Base-by-base conservation (phyloP, 306 rosid genomes). In the apple (Malus domestica) region DNA sequence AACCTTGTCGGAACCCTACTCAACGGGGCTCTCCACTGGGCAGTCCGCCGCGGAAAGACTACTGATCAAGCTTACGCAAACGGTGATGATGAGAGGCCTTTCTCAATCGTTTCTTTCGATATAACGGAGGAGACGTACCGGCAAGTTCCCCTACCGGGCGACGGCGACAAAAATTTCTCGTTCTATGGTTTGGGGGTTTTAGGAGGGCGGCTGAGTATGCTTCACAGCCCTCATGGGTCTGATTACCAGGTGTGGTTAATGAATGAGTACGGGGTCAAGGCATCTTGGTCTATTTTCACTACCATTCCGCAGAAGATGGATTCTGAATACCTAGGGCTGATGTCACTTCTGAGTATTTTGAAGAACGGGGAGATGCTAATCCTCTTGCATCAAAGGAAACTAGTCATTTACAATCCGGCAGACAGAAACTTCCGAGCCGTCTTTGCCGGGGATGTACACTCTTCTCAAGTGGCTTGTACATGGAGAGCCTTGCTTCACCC, bases 281-380 rank as follows among this genome's bases (percentile, higher is more conserved):
- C 61, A 1, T 74, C 78, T 25, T 74, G 78, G 78, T 59, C 70
- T 9, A 35, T 74, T 10, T 74, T 61, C 70, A 45, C 70, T 10
- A 74, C 78, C 70, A 62, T 74, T 67, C 70, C 78, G 10, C 78
- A 45, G 60, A 74, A 62, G 60, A 44, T 74, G 78, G 78, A 74
- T 6, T 61, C 78, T 19, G 78, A 74, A 7, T 61, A 44, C 61
- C 6, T 74, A 18, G 78, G 78, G 8, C 32, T 74, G 70, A 74
- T 74, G 70, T 74, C 78, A 32, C 70, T 74, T 29, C 4, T 74
- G 22, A 15, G 60, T 22, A 49, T 44, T 3, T 45, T 45, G 18
- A 61, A 44, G n/a, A 61, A 19, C 10, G 78, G 78, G 1, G 70
- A 74, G 20, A 45, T 74, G 45, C 30, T 74, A 0, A 74, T 74